Evolutionary conservation across 352 stramenopile species (phyloP).

Genomic region (Chrysophaeum taylorii): DNA sequence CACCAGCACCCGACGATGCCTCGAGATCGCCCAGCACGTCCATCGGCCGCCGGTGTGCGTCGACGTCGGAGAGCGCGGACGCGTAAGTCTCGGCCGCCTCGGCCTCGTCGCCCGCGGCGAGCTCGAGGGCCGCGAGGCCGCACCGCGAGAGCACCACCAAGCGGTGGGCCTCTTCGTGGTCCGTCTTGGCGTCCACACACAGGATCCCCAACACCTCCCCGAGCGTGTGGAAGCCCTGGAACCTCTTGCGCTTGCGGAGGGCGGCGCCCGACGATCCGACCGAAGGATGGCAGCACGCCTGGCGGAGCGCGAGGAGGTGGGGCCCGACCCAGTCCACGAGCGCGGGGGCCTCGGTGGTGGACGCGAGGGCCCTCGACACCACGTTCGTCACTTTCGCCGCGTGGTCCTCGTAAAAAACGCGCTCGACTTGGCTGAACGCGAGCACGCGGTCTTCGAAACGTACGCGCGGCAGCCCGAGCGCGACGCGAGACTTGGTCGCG

Average conservation of each 20-base stretch:
- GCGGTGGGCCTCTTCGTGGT: slow-evolving; percentile 61
- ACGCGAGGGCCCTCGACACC: not conserved
- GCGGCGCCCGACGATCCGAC: slow-evolving; percentile 49
- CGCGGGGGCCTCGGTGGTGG: not conserved
- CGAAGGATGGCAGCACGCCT: slow-evolving; percentile 80
- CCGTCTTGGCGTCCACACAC: slow-evolving; percentile 37
- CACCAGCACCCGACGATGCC: not conserved
- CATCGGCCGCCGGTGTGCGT: not conserved
- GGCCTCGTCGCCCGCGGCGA: slow-evolving; percentile 7
- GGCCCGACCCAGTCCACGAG: slow-evolving; percentile 41
- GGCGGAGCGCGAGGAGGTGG: slow-evolving; percentile 62
- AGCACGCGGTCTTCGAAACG: slow-evolving; percentile 49
- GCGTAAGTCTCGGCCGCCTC: slow-evolving; percentile 17
- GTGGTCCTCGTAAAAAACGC: slow-evolving; percentile 58
- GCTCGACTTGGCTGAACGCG: slow-evolving; percentile 55
- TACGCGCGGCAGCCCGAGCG: slow-evolving; percentile 44
- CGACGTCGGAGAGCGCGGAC: not conserved
- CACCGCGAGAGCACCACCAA: slow-evolving; percentile 53
- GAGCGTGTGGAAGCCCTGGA: slow-evolving; percentile 46
- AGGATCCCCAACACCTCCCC: slow-evolving; percentile 55
- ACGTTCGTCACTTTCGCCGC: not conserved
- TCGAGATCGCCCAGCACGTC: not conserved
- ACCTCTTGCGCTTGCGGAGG: no score
- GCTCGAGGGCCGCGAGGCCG: slow-evolving; percentile 34
- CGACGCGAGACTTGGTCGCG: slow-evolving; percentile 57